Evolutionary conservation across 257 asterid species (phyloP), one percentile per base, ranked within the genome.

Genomic region (Catharanthus roseus): DNA sequence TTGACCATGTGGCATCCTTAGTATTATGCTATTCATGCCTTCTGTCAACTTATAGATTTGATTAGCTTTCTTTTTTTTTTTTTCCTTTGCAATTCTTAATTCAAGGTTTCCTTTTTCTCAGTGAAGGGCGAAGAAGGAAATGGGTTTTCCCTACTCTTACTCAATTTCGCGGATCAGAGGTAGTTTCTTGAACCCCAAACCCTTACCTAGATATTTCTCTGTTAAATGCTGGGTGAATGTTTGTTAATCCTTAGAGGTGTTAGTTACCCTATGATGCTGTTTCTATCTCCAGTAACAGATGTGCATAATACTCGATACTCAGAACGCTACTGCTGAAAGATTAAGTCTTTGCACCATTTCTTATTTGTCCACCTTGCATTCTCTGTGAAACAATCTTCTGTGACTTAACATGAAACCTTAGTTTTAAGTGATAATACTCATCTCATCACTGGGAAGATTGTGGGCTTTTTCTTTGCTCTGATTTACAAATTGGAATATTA

Each of bases 91-190:
- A 15, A 60, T 60, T 33, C 6, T 33, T 61, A 28, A 24, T 55
- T 55, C 36, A 10, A 24, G 1, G 0, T 44, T 47, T n/a, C 68
- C 77, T 75, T 65, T 79, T 50, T 33, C 31, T 58, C 89, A 93
- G 99, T 74, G 99, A 93, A 86, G 99, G 99, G 76, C 82, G 96
- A 58, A 81, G 99, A 77, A 87, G 96, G 80, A 88, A 89, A 77
- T 93, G 99, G 99, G 87, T 88, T 68, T 89, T 93, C 77, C 97
- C 99, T 68, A 81, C 86, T 53, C 90, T 93, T 70, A 77, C 85
- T 62, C 85, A 80, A 77, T 77, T 73, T 71, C 65, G 60, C 41
- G 80, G 62, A 67, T 69, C 86, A 68, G 78, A 86, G 96, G 96
- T 89, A 84, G 54, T 69, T 23, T 75, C 62, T 13, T 24, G 47